phyloP scores from a whole-genome alignment of 2,329 filamentous ascomycete genomes.

The Hymenoscyphus fraxineus region DNA sequence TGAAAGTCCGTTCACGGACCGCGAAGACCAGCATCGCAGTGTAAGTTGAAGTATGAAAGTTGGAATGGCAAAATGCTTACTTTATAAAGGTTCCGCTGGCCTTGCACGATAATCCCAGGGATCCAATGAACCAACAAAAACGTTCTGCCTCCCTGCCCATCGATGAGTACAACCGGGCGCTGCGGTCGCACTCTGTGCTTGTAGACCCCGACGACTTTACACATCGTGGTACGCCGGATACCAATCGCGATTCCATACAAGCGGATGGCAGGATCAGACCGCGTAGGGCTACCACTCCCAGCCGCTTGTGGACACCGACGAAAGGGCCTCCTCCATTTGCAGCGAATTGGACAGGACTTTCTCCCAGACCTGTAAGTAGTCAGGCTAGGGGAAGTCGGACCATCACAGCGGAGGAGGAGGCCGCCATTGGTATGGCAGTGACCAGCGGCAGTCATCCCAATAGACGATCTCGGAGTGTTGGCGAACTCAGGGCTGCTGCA shows the following conservation, averaged over 20 bases:
- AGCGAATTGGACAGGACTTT: conserved; percentile 50
- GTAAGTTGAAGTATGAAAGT: conserved; percentile 40
- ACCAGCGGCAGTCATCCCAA: conserved; percentile 51
- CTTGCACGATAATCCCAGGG: conserved; percentile 34
- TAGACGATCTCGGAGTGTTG: conserved; percentile 57
- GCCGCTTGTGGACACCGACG: conserved; percentile 40
- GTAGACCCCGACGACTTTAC: conserved; percentile 51
- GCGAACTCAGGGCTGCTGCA: conserved; percentile 46
- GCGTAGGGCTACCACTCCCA: conserved; percentile 42
- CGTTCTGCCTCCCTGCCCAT: conserved; percentile 57
- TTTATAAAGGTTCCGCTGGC: conserved; percentile 39
- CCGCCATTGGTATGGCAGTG: conserved; percentile 56
- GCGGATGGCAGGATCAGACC: conserved; percentile 35
- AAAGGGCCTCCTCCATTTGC: conserved; percentile 39
- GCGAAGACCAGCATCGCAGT: conserved; percentile 43
- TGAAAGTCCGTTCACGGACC: conserved; percentile 10
- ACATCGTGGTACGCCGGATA: conserved; percentile 44
- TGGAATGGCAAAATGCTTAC: conserved; percentile 12
- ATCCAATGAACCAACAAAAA: conserved; percentile 42
- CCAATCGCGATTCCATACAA: conserved; percentile 47
- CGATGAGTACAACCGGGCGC: conserved; percentile 56
- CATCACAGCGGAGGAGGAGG: conserved; percentile 26
- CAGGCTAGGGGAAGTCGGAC: conserved; percentile 48
- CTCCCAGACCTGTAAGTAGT: conserved; percentile 58
- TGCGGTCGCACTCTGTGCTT: conserved; percentile 54